Base-by-base conservation (phyloP, 768 basidiomycete species). In the Suillus paluster region DNA sequence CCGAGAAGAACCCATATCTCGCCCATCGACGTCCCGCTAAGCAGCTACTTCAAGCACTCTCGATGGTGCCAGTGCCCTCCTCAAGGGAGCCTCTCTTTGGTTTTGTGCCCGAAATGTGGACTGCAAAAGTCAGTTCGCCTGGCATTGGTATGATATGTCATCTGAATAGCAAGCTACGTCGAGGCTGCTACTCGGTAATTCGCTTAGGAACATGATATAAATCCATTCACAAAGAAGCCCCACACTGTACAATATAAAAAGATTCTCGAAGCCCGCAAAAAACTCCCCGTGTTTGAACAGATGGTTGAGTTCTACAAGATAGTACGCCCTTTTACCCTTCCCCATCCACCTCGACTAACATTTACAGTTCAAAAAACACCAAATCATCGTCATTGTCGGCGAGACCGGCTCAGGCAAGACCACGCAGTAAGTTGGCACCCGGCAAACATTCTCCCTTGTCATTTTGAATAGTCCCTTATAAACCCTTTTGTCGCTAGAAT, bases 341-440 rank as follows among this genome's bases (percentile, higher is more conserved):
- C n/a, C 34, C 25, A 12, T 25, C 11, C 36, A 38, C 5, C 3
- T 23, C 25, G 25, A 39, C 14, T 23, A 25, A 53, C 50, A 1
- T 58, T 21, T 2, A 7, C 41, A 73, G 73, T 74, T 75, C 55
- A 70, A 65, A 15, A 53, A 59, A 4, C 63, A 94, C 73, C 94
- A 97, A 79, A 90, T 97, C 65, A 89, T 91, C 42, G 86, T 95
- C 64, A 89, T 95, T 85, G 91, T 94, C 61, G 92, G 96, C 68
- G 96, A 97, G 80, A 97, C 96, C 0, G 96, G 95, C 10, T 91
- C 94, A 27, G 96, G 95, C 41, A 97, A 97, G 81, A 97, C 94
- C 0, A 97, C 95, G 27, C 95, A 97, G 91, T 94, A 73, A 73
- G 91, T 79, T 68, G 57, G 30, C 30, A 30, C 30, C 30, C 30